These are phyloP conservation scores for Zasmidium cellare DNA, from an alignment of 2,329 filamentous ascomycete species.

Conservation along the genomic window DNA sequence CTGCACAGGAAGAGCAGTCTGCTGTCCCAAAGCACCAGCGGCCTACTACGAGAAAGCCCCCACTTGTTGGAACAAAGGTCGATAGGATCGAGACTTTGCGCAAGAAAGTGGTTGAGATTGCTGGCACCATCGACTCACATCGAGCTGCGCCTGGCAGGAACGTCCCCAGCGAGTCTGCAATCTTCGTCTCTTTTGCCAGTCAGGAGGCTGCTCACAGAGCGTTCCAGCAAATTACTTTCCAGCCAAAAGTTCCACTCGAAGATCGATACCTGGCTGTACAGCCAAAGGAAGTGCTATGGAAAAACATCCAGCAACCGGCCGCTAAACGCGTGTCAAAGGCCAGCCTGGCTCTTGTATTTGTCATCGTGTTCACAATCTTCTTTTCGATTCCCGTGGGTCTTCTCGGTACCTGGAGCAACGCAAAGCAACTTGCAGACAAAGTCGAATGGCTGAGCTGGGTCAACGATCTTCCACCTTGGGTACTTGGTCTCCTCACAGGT, in stretches of 20 bases:
- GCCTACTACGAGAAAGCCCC: slow-evolving; percentile 70
- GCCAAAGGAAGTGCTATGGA: slow-evolving; percentile 50
- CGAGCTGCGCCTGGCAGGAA: slow-evolving; percentile 56
- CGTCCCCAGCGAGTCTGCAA: slow-evolving; percentile 63
- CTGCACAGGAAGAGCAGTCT: slow-evolving; percentile 21
- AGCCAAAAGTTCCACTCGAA: slow-evolving; percentile 35
- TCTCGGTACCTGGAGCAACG: slow-evolving; percentile 36
- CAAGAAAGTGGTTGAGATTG: slow-evolving; percentile 69
- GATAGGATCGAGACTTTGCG: slow-evolving; percentile 89
- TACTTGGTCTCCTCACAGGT: slow-evolving; percentile 34
- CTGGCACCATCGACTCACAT: slow-evolving; percentile 68
- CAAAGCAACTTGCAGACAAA: slow-evolving; percentile 32
- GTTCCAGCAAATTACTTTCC: slow-evolving; percentile 57
- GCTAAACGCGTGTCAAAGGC: slow-evolving; percentile 31
- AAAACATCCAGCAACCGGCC: slow-evolving; percentile 42
- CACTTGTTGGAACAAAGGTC: slow-evolving; percentile 76
- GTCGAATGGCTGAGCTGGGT: slow-evolving; percentile 33
- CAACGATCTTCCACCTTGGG: slow-evolving; percentile 29
- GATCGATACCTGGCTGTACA: slow-evolving; percentile 46
- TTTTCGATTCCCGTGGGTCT: slow-evolving; percentile 37
- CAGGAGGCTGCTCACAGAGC: slow-evolving; percentile 84
- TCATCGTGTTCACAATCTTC: slow-evolving; percentile 38
- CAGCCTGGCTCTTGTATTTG: slow-evolving; percentile 31
- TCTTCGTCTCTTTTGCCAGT: slow-evolving; percentile 84
- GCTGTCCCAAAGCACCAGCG: slow-evolving; percentile 37